Base-by-base conservation (phyloP, 2,329 filamentous ascomycete species). In the Fusarium luffae region DNA sequence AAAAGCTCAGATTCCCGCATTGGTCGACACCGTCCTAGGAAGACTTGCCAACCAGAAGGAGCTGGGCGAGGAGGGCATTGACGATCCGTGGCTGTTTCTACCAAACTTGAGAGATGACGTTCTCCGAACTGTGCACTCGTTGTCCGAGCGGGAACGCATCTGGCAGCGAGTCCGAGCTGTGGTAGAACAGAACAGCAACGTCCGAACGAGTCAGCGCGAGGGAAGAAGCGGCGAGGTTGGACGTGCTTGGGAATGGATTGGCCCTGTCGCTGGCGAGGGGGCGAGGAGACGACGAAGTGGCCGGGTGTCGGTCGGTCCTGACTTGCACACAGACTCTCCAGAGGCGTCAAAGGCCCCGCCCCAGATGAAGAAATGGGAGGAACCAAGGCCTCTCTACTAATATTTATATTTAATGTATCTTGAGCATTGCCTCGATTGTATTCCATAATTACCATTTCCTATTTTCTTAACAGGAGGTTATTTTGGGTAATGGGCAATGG, bases 131-230 rank as follows among this genome's bases (percentile, higher is more conserved):
- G 90, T 97, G 66, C 93, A 98, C 78, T 91, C 88, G 5, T 85
- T 94, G 21, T 85, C 86, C 11, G 88, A 94, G 73, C 87, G 96
- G 40, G 92, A 96, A 76, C 88, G 89, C 59, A 84, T 99, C 52
- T 99, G 97, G 96, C 86, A 89, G 69, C 89, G 89, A 51, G 96
- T 99, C 21, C 88, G 89, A 71, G 88, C 85, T 54, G 91, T 98
- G 54, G 94, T 99, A 1, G 96, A 99, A 80, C 90, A 90, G 79
- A 99, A 99, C 79, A 92, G 93, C 64, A 99, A 99, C 76, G 92
- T 99, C 18, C 88, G 96, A 43, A 93, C 87, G 0, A 84, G 86
- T 81, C 80, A 94, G 86, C 82, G 94, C 83, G 82, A 92, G 86
- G 80, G 90, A 48, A 82, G 84, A 55, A 90, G 85, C 71, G 89